These are phyloP conservation scores for Phaeomoniella chlamydospora DNA, from an alignment of 2,329 filamentous ascomycete genomes.

Conservation along the genomic window DNA sequence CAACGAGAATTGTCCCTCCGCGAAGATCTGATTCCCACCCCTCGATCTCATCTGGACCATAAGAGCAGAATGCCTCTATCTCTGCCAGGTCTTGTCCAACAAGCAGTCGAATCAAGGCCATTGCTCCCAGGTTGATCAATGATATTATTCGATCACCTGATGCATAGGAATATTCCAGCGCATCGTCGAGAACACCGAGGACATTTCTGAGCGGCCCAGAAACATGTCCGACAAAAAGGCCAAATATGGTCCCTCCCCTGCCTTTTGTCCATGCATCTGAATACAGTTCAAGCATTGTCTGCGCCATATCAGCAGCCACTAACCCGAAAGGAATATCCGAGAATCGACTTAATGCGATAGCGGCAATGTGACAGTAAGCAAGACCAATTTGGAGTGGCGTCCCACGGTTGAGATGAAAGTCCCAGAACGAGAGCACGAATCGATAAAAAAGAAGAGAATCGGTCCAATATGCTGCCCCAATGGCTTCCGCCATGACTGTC, in stretches of 20 bases:
- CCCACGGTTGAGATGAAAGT: conserved; percentile 38
- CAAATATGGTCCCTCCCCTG: conserved; percentile 40
- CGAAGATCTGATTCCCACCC: conserved; percentile 43
- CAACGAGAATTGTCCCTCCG: conserved; percentile 42
- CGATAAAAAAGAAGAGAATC: conserved; percentile 46
- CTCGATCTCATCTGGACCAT: conserved; percentile 40
- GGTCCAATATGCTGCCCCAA: conserved; percentile 46
- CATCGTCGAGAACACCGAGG: conserved; percentile 36
- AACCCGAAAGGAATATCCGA: conserved; percentile 40
- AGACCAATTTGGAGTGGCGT: conserved; percentile 43
- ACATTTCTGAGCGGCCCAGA: conserved; percentile 35
- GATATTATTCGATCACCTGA: conserved; percentile 45
- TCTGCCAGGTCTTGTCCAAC: conserved; percentile 43
- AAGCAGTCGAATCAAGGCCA: conserved; percentile 41
- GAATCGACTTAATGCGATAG: conserved; percentile 42
- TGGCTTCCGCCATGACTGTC: conserved; percentile 42
- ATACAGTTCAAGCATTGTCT: conserved; percentile 36
- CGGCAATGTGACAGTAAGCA: conserved; percentile 42
- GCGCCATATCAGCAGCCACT: conserved; percentile 37
- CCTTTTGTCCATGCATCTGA: conserved; percentile 39
- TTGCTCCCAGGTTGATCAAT: conserved; percentile 43
- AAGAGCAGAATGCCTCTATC: conserved; percentile 41
- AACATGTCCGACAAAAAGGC: conserved; percentile 49
- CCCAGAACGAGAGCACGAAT: conserved; percentile 41
- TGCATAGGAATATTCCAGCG: conserved; percentile 40